Evolutionary conservation across 2,329 filamentous ascomycete species (phyloP).

Genomic region (Colletotrichum acutatum): DNA sequence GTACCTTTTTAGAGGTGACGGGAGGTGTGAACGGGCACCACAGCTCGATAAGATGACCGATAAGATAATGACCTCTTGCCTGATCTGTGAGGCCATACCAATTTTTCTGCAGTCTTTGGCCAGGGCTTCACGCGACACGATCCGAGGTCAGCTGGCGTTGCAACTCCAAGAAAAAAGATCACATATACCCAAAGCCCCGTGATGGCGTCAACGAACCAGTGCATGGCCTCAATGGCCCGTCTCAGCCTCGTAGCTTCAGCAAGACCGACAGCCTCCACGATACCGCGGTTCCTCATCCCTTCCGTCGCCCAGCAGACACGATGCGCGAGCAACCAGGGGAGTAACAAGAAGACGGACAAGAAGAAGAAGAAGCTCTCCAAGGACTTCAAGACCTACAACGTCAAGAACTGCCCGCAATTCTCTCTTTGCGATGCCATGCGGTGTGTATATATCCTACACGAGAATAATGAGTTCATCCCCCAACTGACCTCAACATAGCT

Average conservation of each 20-base stretch:
- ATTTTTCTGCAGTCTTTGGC: conserved; percentile 31
- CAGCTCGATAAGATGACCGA: conserved; percentile 2
- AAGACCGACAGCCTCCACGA: conserved; percentile 54
- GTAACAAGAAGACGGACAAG: conserved; percentile 61
- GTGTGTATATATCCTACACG: too few relatives aligned
- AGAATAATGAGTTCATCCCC: too few relatives aligned
- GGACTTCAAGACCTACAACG: conserved; percentile 72
- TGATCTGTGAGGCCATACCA: conserved; percentile 9
- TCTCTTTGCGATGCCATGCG: conserved; percentile 93
- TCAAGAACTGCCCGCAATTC: conserved; percentile 74
- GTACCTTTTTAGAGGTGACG: not conserved
- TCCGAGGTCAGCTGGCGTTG: conserved; percentile 9
- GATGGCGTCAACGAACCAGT: conserved; percentile 65
- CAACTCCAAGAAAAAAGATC: conserved; percentile 7
- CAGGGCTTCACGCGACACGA: conserved; percentile 24
- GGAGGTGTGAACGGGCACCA: too few relatives aligned
- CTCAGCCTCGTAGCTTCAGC: conserved; percentile 55
- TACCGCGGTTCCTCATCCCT: conserved; percentile 63
- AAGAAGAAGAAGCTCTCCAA: conserved; percentile 73
- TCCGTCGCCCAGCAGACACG: conserved; percentile 55
- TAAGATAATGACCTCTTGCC: conserved; percentile 10
- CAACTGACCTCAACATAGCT: conserved; percentile 62
- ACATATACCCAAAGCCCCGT: conserved; percentile 37
- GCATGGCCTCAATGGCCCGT: conserved; percentile 65
- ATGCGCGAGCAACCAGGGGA: conserved; percentile 53